phyloP scores from a whole-genome alignment of 225 moss, liverwort and hornwort species.

The Bryum argenteum region DNA sequence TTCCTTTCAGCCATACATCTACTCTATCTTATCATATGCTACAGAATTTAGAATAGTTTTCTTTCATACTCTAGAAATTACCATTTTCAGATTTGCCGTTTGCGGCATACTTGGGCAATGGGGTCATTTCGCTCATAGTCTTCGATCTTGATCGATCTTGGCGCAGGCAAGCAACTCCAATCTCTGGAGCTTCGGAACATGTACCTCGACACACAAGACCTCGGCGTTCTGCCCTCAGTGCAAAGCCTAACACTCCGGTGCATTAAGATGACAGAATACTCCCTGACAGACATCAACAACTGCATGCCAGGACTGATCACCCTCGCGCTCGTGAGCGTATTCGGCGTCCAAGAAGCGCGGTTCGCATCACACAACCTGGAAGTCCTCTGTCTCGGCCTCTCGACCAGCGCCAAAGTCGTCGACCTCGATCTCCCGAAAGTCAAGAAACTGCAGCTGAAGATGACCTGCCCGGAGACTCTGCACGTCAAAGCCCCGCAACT shows the following conservation, averaged over 20 bases:
- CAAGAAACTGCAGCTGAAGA: constrained; percentile 77
- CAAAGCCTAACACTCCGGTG: constrained; percentile 71
- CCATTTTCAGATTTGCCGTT: too few species aligned
- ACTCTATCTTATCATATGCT: too few species aligned
- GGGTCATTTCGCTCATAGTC: too few species aligned
- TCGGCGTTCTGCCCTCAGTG: constrained; percentile 31
- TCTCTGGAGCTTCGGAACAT: constrained; percentile 87
- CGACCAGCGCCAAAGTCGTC: constrained; percentile 60
- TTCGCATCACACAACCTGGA: constrained; percentile 43
- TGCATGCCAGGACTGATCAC: constrained; percentile 61
- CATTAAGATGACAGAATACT: constrained; percentile 68
- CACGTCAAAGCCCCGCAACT: constrained; percentile 51
- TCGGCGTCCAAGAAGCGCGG: constrained; percentile 67
- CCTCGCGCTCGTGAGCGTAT: constrained; percentile 75
- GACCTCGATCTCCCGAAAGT: constrained; percentile 55
- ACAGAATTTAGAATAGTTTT: too few species aligned
- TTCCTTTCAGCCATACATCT: too few species aligned
- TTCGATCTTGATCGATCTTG: too few species aligned
- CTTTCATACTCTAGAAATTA: too few species aligned
- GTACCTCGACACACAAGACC: constrained; percentile 59
- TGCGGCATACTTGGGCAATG: too few species aligned
- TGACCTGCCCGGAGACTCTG: constrained; percentile 74
- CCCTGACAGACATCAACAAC: constrained; percentile 57
- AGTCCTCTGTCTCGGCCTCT: constrained; percentile 73
- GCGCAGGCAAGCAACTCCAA: constrained; percentile 57